phyloP scores from a whole-genome alignment of 208 protist species.

The Trypanosoma caninum region DNA sequence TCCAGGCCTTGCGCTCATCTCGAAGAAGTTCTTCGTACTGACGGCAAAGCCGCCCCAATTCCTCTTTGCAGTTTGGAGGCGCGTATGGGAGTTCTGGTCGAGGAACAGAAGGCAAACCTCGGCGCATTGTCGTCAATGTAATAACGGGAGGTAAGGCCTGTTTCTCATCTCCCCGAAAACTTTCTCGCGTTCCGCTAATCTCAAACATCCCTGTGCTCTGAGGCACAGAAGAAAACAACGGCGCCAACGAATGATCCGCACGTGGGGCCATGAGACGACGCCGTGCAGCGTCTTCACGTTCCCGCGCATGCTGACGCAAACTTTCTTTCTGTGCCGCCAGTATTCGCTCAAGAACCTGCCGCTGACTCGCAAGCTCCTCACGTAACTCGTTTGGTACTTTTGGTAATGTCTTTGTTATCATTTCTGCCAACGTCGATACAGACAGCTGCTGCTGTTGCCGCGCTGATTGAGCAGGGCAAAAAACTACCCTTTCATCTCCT shows the following conservation, averaged over 20 bases:
- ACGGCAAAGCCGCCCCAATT: conserved; percentile 49
- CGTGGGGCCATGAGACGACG: conserved; percentile 30
- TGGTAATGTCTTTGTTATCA: conserved; percentile 13
- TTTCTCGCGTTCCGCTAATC: conserved; percentile 12
- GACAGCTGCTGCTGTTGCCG: conserved; percentile 3
- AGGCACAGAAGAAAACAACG: not conserved
- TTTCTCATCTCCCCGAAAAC: conserved; percentile 2
- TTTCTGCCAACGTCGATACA: not conserved
- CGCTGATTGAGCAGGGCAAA: not conserved
- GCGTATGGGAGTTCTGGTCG: conserved; percentile 6
- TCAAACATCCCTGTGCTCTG: conserved; percentile 21
- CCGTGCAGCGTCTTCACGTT: conserved; percentile 31
- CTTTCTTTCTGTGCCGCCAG: conserved; percentile 37
- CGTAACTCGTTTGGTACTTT: conserved; percentile 37
- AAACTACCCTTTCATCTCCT: not conserved
- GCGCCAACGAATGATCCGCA: conserved; percentile 11
- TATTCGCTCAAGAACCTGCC: conserved; percentile 48
- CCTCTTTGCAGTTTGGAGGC: conserved; percentile 41
- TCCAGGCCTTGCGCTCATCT: conserved; percentile 55
- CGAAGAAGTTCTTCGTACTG: conserved; percentile 49
- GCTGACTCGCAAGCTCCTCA: conserved; percentile 51
- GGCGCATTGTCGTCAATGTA: conserved; percentile 31
- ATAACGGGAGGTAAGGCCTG: conserved; percentile 35
- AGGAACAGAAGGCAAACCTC: not conserved
- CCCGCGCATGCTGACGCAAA: conserved; percentile 19